Conservation (phyloP, 176 grass and related monocot genomes). For the Panicum miliaceum region DNA sequence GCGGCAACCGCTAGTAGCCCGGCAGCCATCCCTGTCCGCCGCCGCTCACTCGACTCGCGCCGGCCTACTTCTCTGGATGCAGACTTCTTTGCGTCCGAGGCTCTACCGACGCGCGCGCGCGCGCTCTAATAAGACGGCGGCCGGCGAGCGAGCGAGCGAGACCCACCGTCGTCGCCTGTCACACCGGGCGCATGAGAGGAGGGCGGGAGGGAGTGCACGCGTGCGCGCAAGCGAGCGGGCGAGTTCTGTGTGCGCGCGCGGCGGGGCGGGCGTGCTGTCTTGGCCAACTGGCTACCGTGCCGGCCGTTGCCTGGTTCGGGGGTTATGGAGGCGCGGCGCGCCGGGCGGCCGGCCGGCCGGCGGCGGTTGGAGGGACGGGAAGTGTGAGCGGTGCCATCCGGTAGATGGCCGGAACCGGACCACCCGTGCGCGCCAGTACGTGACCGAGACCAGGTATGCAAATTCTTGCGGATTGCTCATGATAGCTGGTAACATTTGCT, state of each 20-base stretch:
- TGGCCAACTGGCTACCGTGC: background rate
- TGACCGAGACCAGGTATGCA: no score
- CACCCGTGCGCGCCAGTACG: no score
- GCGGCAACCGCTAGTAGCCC: background rate
- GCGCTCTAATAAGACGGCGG: background rate
- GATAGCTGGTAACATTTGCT: no score
- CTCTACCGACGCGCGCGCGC: background rate
- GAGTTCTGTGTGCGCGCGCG: background rate
- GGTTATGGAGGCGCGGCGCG: no score
- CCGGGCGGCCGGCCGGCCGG: background rate
- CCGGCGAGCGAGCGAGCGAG: background rate
- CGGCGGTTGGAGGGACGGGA: slow-evolving; percentile 29
- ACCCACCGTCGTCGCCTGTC: background rate
- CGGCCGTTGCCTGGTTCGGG: no score
- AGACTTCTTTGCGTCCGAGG: background rate
- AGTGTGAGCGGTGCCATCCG: slow-evolving; percentile 7
- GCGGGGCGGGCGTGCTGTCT: background rate
- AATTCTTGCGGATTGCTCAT: no score
- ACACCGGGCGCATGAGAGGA: slow-evolving; percentile 16
- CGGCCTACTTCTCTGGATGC: background rate
- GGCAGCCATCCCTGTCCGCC: background rate
- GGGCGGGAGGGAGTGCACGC: background rate
- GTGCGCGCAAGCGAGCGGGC: slow-evolving; percentile 9
- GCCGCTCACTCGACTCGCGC: background rate
- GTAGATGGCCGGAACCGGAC: no score